A percentile compares a stretch with the other conserved stretches of the same genome.
Conservation (phyloP, 257 asterid species). For the Jacaranda mimosifolia region DNA sequence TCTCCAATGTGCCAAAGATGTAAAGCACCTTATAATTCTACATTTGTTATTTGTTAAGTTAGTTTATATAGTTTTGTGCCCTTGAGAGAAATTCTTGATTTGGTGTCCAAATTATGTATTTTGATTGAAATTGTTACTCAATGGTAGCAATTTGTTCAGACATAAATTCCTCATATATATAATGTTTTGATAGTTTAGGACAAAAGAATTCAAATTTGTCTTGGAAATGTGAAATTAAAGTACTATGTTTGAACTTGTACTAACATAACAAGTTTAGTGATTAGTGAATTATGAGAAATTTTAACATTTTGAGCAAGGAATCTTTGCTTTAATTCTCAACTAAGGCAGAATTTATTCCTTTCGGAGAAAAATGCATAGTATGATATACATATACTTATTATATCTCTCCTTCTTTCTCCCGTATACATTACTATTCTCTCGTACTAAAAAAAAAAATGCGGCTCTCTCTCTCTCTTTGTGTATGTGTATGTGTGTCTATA, state of each 20-base stretch:
- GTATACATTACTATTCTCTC: neutral
- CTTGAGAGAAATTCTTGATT: neutral
- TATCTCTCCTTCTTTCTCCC: constrained; percentile 9
- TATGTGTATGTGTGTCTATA: too few species aligned
- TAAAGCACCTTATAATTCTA: constrained; percentile 3
- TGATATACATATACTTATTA: constrained; percentile 14
- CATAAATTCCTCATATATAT: neutral
- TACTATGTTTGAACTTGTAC: neutral
- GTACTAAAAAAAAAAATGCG: neutral
- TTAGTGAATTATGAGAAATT: constrained; percentile 21
- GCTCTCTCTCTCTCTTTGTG: too few species aligned
- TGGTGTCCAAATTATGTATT: neutral
- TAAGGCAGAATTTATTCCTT: constrained; percentile 59
- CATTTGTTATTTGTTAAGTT: too few species aligned
- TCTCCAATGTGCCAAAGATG: constrained; percentile 29
- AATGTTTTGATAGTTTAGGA: neutral
- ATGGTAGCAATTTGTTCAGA: neutral
- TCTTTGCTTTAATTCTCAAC: constrained; percentile 57
- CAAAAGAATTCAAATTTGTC: neutral
- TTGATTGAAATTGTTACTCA: neutral
- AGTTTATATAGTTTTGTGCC: too few species aligned
- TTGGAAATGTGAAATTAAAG: neutral
- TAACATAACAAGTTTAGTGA: neutral
- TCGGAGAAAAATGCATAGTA: constrained; percentile 33
- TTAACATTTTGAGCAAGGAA: constrained; percentile 44